Evolutionary conservation across 306 rosid genomes (phyloP), one percentile per base, ranked within the genome.

Genomic region (Dalbergia cochinchinensis): DNA sequence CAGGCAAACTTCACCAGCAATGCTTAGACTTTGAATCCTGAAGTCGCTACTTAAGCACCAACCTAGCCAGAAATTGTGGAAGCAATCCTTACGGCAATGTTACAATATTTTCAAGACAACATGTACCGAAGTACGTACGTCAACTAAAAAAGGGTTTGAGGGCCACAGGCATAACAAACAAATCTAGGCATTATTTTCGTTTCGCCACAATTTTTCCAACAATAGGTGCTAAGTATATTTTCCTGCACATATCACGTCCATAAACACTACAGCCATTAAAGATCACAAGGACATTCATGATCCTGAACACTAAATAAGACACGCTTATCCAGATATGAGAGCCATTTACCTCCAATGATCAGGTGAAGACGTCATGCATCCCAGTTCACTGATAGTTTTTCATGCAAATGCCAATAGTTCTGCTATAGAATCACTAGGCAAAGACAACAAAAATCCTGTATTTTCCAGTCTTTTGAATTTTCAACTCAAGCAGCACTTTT

Each of bases 181-280:
- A 26, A 26, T 15, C n/a, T 54, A 16, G 22, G n/a, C 10, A 54
- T 16, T 54, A 54, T 54, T 81, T 77, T 67, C 70, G 55, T 67
- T 64, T 69, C 16, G 67, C 72, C 16, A 45, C 78, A n/a, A 59
- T 77, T 59, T 80, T 65, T 74, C 78, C 63, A 35, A 62, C 53
- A 73, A 35, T 44, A 80, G 34, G 73, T 44, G 45, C 74, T 77
- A 77, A 51, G 42, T 65, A 60, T 74, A 60, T 41, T 85, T 48
- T 79, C 88, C 94, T 81, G 90, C 92, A 82, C 69, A 84, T 22
- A 59, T 62, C 79, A 63, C 57, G 35, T 41, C 86, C 82, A 70
- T 66, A 41, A 69, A 48, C 78, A 76, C 63, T 39, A 79, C 62
- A 81, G 64, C 68, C 51, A 53, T 69, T 73, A 83, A 58, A 80